A percentile compares a stretch with the other conserved stretches of the same genome.
phyloP scores from a whole-genome alignment of 768 basidiomycete genomes.

The Gloeopeniophorella convolvens region DNA sequence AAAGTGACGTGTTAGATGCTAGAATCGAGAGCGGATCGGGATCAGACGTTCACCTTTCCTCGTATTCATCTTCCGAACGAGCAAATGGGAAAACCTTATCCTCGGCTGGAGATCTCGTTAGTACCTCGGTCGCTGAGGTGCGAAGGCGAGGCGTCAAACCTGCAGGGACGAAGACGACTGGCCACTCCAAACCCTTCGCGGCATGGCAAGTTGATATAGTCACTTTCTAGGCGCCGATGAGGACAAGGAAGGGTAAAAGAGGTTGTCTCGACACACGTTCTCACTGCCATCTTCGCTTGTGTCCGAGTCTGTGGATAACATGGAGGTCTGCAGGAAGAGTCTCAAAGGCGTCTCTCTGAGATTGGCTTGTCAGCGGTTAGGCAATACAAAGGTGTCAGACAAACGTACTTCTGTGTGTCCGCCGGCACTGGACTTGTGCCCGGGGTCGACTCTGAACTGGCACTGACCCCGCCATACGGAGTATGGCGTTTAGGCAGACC shows the following conservation, averaged over 20 bases:
- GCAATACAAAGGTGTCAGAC: background rate
- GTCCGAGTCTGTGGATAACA: conserved; percentile 76
- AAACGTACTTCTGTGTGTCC: background rate
- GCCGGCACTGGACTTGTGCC: background rate
- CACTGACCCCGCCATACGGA: too few relatives aligned
- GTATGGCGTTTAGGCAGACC: too few relatives aligned
- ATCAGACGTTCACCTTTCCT: conserved; percentile 61
- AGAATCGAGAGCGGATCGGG: background rate
- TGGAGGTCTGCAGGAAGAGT: conserved; percentile 69
- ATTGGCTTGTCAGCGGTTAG: background rate
- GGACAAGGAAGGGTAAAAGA: background rate
- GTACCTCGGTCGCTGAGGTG: background rate
- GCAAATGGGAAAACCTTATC: conserved; percentile 70
- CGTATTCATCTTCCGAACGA: conserved; percentile 67
- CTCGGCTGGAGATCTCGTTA: conserved; percentile 45
- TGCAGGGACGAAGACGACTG: conserved; percentile 75
- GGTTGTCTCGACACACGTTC: conserved; percentile 32
- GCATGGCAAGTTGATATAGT: conserved; percentile 83
- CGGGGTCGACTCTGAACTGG: too few relatives aligned
- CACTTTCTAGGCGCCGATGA: conserved; percentile 80
- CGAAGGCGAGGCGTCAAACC: conserved; percentile 32
- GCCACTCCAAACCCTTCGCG: conserved; percentile 91
- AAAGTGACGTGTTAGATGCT: background rate
- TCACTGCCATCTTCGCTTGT: conserved; percentile 46
- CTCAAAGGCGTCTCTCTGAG: conserved; percentile 53